These are phyloP conservation scores for Colletotrichum liriopes DNA, from an alignment of 2,329 filamentous ascomycete genomes.

Conservation along the genomic window DNA sequence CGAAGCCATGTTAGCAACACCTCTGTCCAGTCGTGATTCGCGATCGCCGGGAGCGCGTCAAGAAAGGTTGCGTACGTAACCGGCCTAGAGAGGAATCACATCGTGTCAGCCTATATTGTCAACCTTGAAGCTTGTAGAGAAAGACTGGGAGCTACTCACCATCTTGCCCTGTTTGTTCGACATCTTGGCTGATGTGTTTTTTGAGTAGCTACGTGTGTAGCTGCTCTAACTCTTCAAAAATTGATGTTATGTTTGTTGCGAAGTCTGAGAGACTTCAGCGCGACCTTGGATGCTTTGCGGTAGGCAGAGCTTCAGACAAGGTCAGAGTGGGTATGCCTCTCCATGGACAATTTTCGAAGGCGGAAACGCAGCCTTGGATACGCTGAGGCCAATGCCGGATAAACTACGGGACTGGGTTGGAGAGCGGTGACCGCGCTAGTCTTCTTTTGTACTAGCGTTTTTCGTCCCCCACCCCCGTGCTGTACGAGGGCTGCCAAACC, in stretches of 20 bases:
- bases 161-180: conserved; percentile 99
- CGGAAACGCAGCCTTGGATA: conserved; percentile 53
- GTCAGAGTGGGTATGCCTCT: conserved; percentile 54
- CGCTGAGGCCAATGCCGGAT: conserved; percentile 49
- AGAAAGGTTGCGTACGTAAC: conserved; percentile 73
- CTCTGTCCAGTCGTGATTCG: not conserved
- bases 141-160: conserved; percentile 75
- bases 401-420: not conserved
- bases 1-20: conserved; percentile 2
- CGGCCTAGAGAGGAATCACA: conserved; percentile 70
- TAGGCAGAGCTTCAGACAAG: conserved; percentile 57
- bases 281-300: conserved; percentile 58
- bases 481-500: conserved; percentile 58
- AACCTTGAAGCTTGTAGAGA: conserved; percentile 62
- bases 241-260: conserved; percentile 53
- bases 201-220: conserved; percentile 51
- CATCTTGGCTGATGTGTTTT: conserved; percentile 66
- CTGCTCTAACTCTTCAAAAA: conserved; percentile 61
- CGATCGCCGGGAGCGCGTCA: not conserved
- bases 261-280: conserved; percentile 56
- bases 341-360: conserved; percentile 61
- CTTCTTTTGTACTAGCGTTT: conserved; percentile 4
- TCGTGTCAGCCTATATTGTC: conserved; percentile 73
- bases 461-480: conserved; percentile 47
- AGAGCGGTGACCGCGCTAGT: not conserved